phyloP scores from a whole-genome alignment of 257 asterid species.

The Solanum stenotomum region DNA sequence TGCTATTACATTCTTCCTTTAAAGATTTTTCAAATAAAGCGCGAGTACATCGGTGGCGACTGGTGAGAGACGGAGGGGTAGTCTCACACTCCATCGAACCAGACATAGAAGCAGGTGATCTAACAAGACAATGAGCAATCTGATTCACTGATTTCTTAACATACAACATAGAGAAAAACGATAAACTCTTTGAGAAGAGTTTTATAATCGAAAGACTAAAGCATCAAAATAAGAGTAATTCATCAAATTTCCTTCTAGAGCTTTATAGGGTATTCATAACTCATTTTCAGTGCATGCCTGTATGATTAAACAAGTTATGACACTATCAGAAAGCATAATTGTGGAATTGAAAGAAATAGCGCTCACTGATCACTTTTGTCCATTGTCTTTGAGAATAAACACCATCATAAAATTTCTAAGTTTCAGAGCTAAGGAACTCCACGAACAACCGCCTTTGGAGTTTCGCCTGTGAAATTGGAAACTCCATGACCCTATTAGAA shows the following conservation, averaged over 20 bases:
- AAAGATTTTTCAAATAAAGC: neutral
- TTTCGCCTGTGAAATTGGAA: too few species aligned
- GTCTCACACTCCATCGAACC: neutral
- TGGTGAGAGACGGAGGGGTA: neutral
- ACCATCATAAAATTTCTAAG: neutral
- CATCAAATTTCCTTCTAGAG: neutral
- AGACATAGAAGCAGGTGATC: neutral
- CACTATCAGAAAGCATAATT: neutral
- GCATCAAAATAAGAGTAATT: neutral
- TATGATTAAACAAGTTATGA: neutral
- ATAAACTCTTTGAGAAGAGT: neutral
- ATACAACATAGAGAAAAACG: neutral
- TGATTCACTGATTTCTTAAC: neutral
- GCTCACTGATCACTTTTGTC: neutral
- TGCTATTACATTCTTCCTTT: neutral
- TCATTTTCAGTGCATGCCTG: neutral
- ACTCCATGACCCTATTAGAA: too few species aligned
- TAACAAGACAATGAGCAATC: neutral
- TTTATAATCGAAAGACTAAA: neutral
- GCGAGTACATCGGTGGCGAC: neutral
- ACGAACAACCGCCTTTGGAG: too few species aligned
- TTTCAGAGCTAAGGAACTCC: too few species aligned
- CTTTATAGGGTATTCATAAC: too few species aligned
- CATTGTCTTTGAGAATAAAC: neutral
- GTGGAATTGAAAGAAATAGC: neutral